phyloP scores from a whole-genome alignment of 2,329 filamentous ascomycete genomes.

The Simplicillium aogashimaense region DNA sequence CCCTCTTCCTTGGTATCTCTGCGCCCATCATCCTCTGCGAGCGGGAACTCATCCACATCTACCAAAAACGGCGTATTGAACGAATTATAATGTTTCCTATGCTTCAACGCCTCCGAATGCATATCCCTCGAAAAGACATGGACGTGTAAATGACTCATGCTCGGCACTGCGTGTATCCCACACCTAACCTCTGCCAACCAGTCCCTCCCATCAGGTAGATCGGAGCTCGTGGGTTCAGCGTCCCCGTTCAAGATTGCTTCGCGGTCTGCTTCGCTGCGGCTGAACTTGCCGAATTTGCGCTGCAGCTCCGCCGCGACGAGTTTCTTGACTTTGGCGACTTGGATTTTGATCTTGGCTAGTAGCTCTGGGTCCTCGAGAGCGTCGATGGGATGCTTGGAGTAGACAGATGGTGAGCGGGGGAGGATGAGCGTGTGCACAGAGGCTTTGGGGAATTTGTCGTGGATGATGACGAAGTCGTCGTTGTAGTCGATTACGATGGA shows the following conservation, averaged over 20 bases:
- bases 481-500: constrained; percentile 57
- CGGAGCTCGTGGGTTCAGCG: constrained; percentile 21
- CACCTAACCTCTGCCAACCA: constrained; percentile 66
- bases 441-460: constrained; percentile 80
- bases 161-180: constrained; percentile 80
- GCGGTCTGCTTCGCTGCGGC: constrained; percentile 51
- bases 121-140: constrained; percentile 80
- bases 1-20: constrained; percentile 43
- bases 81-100: constrained; percentile 85
- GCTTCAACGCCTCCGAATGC: constrained; percentile 60
- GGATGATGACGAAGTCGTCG: constrained; percentile 62
- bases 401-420: constrained; percentile 55
- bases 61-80: constrained; percentile 84
- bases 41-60: constrained; percentile 66
- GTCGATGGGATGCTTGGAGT: constrained; percentile 62
- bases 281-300: constrained; percentile 54
- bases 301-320: constrained; percentile 69
- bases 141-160: constrained; percentile 86
- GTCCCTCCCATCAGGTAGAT: constrained; percentile 63
- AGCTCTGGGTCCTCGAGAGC: constrained; percentile 65
- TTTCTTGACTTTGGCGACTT: constrained; percentile 49
- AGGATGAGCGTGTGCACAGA: constrained; percentile 81
- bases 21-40: constrained; percentile 54
- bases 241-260: constrained; percentile 57
- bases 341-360: constrained; percentile 49